Conservation (phyloP, 768 basidiomycete species). For the Tylopilus felleus region DNA sequence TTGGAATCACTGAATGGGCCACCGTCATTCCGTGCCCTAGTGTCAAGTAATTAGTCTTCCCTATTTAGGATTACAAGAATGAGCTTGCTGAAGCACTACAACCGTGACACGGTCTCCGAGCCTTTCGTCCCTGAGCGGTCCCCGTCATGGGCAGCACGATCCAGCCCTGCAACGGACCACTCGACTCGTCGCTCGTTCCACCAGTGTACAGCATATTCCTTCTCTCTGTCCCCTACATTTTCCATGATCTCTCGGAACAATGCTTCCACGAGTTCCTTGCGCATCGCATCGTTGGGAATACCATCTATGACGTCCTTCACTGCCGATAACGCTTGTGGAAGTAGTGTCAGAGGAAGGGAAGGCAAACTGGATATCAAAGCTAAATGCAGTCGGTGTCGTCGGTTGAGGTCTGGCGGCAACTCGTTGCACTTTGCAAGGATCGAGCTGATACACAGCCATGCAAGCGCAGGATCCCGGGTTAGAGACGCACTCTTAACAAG, state of each 20-base stretch:
- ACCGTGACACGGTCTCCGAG: not conserved
- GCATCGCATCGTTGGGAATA: slow-evolving; percentile 29
- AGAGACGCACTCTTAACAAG: slow-evolving; percentile 58
- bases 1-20: too few species aligned
- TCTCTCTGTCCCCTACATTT: slow-evolving; percentile 65
- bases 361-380: slow-evolving; percentile 64
- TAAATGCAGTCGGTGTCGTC: slow-evolving; percentile 55
- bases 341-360: slow-evolving; percentile 54
- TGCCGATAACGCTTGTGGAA: slow-evolving; percentile 53
- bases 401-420: slow-evolving; percentile 16
- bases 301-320: slow-evolving; percentile 35
- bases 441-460: slow-evolving; percentile 64
- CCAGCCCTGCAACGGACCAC: slow-evolving; percentile 15
- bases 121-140: not conserved
- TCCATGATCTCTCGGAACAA: slow-evolving; percentile 63
- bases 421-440: slow-evolving; percentile 48
- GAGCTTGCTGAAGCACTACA: not conserved
- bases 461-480: slow-evolving; percentile 45
- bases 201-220: slow-evolving; percentile 65
- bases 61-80: too few species aligned
- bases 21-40: too few species aligned
- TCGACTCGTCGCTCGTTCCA: slow-evolving; percentile 52
- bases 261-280: slow-evolving; percentile 50
- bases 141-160: not conserved
- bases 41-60: too few species aligned